Evolutionary conservation across 768 basidiomycete species (phyloP), one percentile per base, ranked within the genome.

Genomic region (Tulasnella sp.): DNA sequence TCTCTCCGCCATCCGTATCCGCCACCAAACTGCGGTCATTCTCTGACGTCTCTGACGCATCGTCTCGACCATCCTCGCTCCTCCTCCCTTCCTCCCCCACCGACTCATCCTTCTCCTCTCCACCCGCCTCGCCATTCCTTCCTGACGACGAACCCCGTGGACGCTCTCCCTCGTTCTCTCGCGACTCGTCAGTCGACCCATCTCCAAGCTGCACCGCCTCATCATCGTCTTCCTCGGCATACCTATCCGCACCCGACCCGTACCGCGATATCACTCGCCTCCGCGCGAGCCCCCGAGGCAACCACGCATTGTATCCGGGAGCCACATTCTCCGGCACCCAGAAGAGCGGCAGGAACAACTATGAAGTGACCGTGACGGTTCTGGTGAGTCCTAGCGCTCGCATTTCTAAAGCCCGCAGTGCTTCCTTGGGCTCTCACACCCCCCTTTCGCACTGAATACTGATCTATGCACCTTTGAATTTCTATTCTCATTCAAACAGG

Each of bases 351-450:
- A 86, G 94, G 76, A 95, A 91, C 79, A 91, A 90, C 78, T 98
- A 98, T 83, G 93, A 96, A 75, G 96, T 98, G 47, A 90, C 88
- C 77, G 94, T 98, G 72, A 90, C 90, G 72, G 91, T 98, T 69
- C 87, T 94, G 79, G 94, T 96, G 80, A 78, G 93, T 88, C 34
- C 39, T 16, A 9, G 8, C 40, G 40, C 29, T 17, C 52, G 22
- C 22, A 3, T 34, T 34, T 67, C 16, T 29, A 67, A 67, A 35
- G 64, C 64, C 26, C 64, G n/a, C 19, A n/a, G 35, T 32, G 29
- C n/a, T 2, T 6, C 6, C 39, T 41, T 67, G 29, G 67, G 22
- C 42, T 39, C 40, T 44, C 39, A 41, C 42, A 66, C 67, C 40
- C 64, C 32, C 64, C 22, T 65, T 37, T 17, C 16, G 32, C 11